Percentiles rank a stretch among this genome's conserved stretches.
Conservation (phyloP, 345 rosid species). For the Lumnitzera racemosa region DNA sequence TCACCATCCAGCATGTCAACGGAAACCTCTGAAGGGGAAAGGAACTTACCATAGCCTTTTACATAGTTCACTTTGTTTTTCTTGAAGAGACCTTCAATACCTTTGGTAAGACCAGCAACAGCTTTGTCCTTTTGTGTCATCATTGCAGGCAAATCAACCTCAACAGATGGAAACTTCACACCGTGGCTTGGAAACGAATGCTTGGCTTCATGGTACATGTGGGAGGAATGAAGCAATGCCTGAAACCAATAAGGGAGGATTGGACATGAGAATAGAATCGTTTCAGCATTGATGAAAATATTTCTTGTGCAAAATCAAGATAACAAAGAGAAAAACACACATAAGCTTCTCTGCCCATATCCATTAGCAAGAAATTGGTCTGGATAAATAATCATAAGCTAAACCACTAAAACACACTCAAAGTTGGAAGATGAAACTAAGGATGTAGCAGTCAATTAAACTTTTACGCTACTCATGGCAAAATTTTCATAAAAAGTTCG, state of each 20-base stretch:
- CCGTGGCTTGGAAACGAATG: conserved; percentile 87
- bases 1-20: conserved; percentile 83
- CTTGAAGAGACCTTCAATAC: conserved; percentile 95
- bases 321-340: no score
- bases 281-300: background rate
- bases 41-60: conserved; percentile 86
- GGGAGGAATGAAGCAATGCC: conserved; percentile 99
- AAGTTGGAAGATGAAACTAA: no score
- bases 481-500: no score
- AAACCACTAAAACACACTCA: no score
- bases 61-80: conserved; percentile 94
- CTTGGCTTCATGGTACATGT: conserved; percentile 91
- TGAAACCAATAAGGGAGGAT: conserved; percentile 16
- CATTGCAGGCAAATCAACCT: conserved; percentile 95
- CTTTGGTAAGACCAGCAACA: conserved; percentile 72
- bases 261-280: background rate
- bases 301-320: background rate
- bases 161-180: conserved; percentile 80
- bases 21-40: conserved; percentile 85
- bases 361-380: no score
- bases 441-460: no score
- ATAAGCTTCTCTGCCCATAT: no score
- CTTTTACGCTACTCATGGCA: no score
- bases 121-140: conserved; percentile 96
- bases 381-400: no score